Evolutionary conservation across 2,329 filamentous ascomycete species (phyloP), one percentile per base, ranked within the genome.

Genomic region (Paecilomyces dactylethromorphus): DNA sequence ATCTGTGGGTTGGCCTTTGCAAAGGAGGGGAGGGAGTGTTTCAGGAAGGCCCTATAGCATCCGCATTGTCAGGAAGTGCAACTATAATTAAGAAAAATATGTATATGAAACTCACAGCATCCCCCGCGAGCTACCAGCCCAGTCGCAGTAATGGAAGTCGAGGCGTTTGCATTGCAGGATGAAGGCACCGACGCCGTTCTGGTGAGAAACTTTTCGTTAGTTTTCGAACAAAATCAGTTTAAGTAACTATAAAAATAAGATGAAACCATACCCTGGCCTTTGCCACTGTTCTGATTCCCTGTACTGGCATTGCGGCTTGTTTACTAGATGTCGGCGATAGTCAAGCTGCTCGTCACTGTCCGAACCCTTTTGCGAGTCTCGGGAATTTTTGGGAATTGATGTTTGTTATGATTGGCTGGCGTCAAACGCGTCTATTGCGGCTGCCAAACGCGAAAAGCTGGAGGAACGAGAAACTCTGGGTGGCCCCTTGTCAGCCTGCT

Each of bases 131-230:
- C 91, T 96, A 63, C 92, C 94, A 59, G 90, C 91, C 85, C 89
- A 92, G 82, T 97, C 92, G 81, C 94, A 97, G 81, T 96, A 99
- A 80, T 96, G 90, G 72, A 99, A 91, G 75, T 96, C 91, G 75
- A 99, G 82, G 72, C 88, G 90, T 82, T 91, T 96, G 86, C 94
- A 99, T 81, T 96, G 93, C 59, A 97, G 85, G 77, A 99, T 91
- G 81, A 97, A 97, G 74, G 92, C 90, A 70, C 93, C 93, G 66
- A 97, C 83, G 82, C 94, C 94, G 81, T 99, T 97, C 92, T 97
- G 69, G 57, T 58, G 21, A 21, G 53, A 29, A 7, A 22, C 22
- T 54, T 62, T 45, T 65, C 57, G 31, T 63, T 54, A 64, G 56
- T 56, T 55, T 50, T 10, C 7, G 2, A 26, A 52, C 10, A 6